Conservation (phyloP, 2,329 filamentous ascomycete species). For the Chaetomium globosum region DNA sequence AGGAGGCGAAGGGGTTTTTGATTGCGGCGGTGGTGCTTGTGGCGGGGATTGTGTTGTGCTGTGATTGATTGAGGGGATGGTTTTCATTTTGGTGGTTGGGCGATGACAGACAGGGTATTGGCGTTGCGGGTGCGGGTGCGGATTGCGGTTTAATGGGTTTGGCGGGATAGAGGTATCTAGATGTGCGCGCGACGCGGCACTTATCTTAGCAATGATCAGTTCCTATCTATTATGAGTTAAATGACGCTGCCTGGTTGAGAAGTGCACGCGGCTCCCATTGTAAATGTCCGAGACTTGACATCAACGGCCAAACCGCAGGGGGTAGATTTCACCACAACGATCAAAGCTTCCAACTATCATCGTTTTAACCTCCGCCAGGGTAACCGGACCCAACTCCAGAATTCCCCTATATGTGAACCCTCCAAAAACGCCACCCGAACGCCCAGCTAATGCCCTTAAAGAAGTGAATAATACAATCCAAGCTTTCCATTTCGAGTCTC, state of each 20-base stretch:
- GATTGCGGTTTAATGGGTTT: neutral
- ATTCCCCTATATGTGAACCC: neutral
- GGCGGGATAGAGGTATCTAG: neutral
- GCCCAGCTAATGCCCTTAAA: conserved; percentile 19
- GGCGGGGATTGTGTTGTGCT: conserved; percentile 22
- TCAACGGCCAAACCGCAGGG: neutral
- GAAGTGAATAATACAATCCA: conserved; percentile 16
- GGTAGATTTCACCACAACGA: neutral
- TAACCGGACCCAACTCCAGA: conserved; percentile 2
- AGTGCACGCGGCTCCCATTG: neutral
- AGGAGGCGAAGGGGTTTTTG: conserved; percentile 22
- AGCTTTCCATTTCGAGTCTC: neutral
- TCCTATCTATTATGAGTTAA: neutral
- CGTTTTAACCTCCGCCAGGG: neutral
- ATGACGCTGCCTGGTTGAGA: neutral
- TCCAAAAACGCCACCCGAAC: conserved; percentile 18
- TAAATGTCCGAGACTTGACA: neutral
- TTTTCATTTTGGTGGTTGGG: neutral
- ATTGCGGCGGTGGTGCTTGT: conserved; percentile 19
- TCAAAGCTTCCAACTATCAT: neutral
- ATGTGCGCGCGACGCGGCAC: neutral
- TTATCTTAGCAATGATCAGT: neutral
- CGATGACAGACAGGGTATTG: neutral
- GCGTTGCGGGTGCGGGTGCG: neutral
- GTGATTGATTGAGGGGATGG: conserved; percentile 10